Base-by-base conservation (phyloP, 192 early-diverging fungal genomes). In the Entomortierella beljakovae region DNA sequence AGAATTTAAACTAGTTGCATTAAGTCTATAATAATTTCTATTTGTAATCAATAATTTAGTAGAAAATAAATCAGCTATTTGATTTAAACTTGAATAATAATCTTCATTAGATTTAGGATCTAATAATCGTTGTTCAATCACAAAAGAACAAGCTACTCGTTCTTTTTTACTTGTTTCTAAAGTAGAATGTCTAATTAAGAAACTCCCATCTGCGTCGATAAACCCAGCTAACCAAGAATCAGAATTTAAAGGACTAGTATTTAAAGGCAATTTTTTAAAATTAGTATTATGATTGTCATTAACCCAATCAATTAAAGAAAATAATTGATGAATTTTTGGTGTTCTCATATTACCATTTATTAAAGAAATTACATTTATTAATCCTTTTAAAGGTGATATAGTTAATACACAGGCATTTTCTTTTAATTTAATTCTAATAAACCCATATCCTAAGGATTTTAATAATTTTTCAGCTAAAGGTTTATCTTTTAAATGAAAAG, bases 141-240 rank as follows among this genome's bases (percentile, higher is more conserved):
- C 57, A 67, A 80, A 84, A 64, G 10, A 11, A 43, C 42, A 43
- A 43, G 8, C 18, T 11, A 43, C 18, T 16, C 49, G 49, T n/a
- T 58, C 43, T 67, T 76, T 76, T 76, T 68, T 61, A 74, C 63
- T 56, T 61, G 46, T 56, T 42, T 80, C 67, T 63, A 62, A 62
- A 50, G 55, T 59, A 77, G 51, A 43, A 60, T 80, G 31, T 84
- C 80, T 77, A 61, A 82, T 69, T 69, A 73, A 40, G 64, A 83
- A 80, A 80, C 38, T 6, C 42, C 64, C 81, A 80, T 82, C 81
- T 34, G 84, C 70, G 31, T 85, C 79, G 55, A 83, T 81, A 79
- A 85, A 85, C 22, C 73, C 81, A 52, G 82, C 57, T 83, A 81
- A 81, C 67, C 79, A 85, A 48, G 68, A 69, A 83, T 83, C 70